Evolutionary conservation across 805 yeast species (phyloP).

Genomic region (Teunomyces barrocoloradensis): DNA sequence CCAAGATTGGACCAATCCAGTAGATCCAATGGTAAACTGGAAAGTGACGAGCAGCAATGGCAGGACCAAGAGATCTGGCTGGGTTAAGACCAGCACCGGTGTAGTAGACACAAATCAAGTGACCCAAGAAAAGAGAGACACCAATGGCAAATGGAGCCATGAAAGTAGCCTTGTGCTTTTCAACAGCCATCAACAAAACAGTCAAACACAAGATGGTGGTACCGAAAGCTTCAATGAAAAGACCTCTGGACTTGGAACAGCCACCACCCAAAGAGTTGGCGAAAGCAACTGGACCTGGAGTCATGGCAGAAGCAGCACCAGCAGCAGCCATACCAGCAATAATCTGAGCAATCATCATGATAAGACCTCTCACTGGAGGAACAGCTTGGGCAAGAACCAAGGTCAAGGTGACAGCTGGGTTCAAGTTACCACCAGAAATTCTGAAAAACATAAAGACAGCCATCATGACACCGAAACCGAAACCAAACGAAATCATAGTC

Average conservation of each 20-base stretch:
- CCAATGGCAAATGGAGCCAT: constrained; percentile 86
- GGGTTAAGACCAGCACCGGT: constrained; percentile 94
- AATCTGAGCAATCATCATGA: constrained; percentile 67
- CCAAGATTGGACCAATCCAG: constrained; percentile 86
- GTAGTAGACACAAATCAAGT: constrained; percentile 74
- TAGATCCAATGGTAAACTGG: constrained; percentile 88
- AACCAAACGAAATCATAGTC: constrained; percentile 80
- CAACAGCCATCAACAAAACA: constrained; percentile 80
- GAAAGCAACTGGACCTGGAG: constrained; percentile 75
- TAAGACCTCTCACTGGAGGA: constrained; percentile 65
- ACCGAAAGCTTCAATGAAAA: constrained; percentile 80
- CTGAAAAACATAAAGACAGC: constrained; percentile 66
- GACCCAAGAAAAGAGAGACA: constrained; percentile 75
- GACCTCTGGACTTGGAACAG: constrained; percentile 68
- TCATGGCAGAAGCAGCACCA: constrained; percentile 81
- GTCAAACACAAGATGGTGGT: constrained; percentile 71
- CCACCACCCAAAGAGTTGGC: constrained; percentile 73
- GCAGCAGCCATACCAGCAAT: constrained; percentile 91
- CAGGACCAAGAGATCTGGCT: constrained; percentile 85
- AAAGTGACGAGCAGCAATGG: constrained; percentile 68
- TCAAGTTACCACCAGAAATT: constrained; percentile 85
- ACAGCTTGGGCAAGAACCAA: constrained; percentile 71
- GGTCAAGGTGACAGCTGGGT: constrained; percentile 83
- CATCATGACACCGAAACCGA: constrained; percentile 82
- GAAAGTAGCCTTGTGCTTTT: constrained; percentile 70